phyloP scores from a whole-genome alignment of 2,329 filamentous ascomycete genomes.

The Trichophyton simii region DNA sequence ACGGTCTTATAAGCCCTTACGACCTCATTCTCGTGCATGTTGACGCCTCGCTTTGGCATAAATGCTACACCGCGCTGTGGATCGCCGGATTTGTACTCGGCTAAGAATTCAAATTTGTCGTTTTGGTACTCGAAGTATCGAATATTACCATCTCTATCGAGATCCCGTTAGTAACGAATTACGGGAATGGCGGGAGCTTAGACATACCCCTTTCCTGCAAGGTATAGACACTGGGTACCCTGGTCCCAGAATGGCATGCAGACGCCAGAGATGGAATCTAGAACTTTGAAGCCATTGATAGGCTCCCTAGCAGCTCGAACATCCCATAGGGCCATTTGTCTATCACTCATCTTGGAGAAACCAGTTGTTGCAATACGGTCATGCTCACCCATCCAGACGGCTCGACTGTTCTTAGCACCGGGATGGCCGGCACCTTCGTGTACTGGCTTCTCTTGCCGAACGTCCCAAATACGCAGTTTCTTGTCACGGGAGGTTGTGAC shows the following conservation, averaged over 20 bases:
- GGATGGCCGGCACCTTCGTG: slow-evolving; percentile 76
- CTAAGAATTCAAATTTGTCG: slow-evolving; percentile 95
- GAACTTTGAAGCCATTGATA: slow-evolving; percentile 74
- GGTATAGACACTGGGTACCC: slow-evolving; percentile 83
- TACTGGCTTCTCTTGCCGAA: slow-evolving; percentile 75
- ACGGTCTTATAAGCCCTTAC: slow-evolving; percentile 96
- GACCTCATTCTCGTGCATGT: slow-evolving; percentile 92
- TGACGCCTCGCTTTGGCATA: slow-evolving; percentile 85
- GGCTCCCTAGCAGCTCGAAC: slow-evolving; percentile 65
- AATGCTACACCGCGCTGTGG: slow-evolving; percentile 92
- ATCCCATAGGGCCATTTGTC: slow-evolving; percentile 93
- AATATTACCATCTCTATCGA: slow-evolving; percentile 79
- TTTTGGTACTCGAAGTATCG: slow-evolving; percentile 98
- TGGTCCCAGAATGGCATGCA: slow-evolving; percentile 99
- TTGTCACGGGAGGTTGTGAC: slow-evolving; percentile 95
- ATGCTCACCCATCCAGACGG: slow-evolving; percentile 94
- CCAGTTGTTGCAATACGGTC: slow-evolving; percentile 92
- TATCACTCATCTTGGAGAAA: slow-evolving; percentile 97
- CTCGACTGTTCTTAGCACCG: slow-evolving; percentile 93
- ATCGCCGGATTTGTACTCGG: slow-evolving; percentile 92
- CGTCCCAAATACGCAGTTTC: slow-evolving; percentile 96
- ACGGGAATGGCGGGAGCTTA: slow-evolving; percentile 10
- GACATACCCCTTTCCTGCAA: slow-evolving; percentile 88
- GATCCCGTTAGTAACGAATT: neutral
- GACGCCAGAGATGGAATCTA: slow-evolving; percentile 93